Evolutionary conservation across 73 alveolate species (phyloP).

Genomic region (Paramecium sexaurelia): DNA sequence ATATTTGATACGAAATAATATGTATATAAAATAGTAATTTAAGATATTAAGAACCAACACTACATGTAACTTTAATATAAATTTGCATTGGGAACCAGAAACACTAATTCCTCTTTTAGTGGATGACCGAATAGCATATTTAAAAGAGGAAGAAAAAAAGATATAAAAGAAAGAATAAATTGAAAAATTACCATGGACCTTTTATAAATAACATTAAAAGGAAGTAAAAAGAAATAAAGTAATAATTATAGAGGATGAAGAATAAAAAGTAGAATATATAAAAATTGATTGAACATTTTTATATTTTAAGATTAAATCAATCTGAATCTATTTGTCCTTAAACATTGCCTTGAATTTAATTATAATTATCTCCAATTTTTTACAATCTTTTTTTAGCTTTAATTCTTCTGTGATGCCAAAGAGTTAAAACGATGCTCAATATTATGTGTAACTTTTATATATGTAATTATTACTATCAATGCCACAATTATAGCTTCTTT

Average conservation of each 20-base stretch:
- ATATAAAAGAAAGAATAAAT: background rate
- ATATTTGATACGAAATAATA: background rate
- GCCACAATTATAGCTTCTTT: background rate
- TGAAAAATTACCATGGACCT: background rate
- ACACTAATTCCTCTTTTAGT: background rate
- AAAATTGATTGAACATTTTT: background rate
- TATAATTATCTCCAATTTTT: background rate
- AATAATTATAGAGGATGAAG: background rate
- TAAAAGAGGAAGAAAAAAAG: background rate
- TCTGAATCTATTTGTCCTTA: background rate
- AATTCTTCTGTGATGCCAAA: background rate
- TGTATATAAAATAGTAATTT: background rate
- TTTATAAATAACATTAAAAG: background rate
- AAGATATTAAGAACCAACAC: background rate
- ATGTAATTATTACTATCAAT: background rate
- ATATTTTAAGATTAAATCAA: background rate
- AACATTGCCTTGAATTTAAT: background rate
- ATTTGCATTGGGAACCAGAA: conserved; percentile 38
- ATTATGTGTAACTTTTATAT: background rate
- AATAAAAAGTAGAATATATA: background rate
- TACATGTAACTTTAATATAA: background rate
- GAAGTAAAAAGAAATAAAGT: background rate
- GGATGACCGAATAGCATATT: background rate
- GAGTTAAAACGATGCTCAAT: background rate
- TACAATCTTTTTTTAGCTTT: background rate